Percentiles rank a stretch among this genome's conserved stretches.
Evolutionary conservation across 2,329 filamentous ascomycete species (phyloP).

Genomic region (Meredithiella fracta): DNA sequence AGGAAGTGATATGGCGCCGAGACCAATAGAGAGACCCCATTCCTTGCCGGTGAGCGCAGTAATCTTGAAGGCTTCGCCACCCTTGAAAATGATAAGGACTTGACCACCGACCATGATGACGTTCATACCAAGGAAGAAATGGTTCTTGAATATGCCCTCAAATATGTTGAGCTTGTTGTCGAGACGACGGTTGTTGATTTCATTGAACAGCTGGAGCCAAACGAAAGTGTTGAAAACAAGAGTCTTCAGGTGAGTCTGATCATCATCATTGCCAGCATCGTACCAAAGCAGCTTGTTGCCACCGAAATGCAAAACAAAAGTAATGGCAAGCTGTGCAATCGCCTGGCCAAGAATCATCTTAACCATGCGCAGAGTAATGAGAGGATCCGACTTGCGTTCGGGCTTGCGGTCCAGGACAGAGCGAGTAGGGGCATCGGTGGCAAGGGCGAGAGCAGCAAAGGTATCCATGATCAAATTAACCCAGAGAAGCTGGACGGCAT

Average conservation of each 20-base stretch:
- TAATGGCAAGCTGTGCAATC: conserved; percentile 42
- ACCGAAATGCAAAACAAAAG: conserved; percentile 44
- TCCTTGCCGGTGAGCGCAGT: conserved; percentile 46
- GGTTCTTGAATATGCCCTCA: conserved; percentile 61
- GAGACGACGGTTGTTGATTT: conserved; percentile 66
- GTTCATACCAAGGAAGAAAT: conserved; percentile 70
- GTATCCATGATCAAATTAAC: conserved; percentile 50
- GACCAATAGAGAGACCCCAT: conserved; percentile 68
- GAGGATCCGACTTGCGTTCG: conserved; percentile 47
- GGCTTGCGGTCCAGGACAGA: conserved; percentile 28
- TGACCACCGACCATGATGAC: conserved; percentile 70
- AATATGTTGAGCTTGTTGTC: conserved; percentile 84
- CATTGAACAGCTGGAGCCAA: conserved; percentile 66
- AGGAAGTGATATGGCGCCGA: conserved; percentile 60
- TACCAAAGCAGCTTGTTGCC: conserved; percentile 39
- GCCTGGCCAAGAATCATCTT: conserved; percentile 49
- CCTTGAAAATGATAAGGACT: conserved; percentile 69
- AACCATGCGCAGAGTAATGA: conserved; percentile 56
- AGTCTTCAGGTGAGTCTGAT: conserved; percentile 33
- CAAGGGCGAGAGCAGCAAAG: conserved; percentile 36
- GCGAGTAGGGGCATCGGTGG: conserved; percentile 22
- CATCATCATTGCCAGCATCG: conserved; percentile 23
- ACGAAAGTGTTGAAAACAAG: conserved; percentile 56
- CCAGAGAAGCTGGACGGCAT: conserved; percentile 44
- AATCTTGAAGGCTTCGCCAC: conserved; percentile 59